Percentiles rank a stretch among this genome's conserved stretches.
Conservation (phyloP, 345 rosid genomes). For the Psidium guajava region DNA sequence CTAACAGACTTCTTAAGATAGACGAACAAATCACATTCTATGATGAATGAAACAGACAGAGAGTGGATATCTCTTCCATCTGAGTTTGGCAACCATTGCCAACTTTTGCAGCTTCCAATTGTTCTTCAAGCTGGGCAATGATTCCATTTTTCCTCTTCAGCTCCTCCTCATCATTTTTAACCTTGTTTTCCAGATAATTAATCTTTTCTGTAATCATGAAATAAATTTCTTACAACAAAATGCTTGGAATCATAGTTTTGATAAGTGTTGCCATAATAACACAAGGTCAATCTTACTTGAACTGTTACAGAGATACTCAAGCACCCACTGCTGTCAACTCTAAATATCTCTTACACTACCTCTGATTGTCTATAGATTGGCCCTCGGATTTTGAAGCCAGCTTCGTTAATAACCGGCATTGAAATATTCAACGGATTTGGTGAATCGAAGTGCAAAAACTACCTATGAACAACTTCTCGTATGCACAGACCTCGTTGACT, state of each 20-base stretch:
- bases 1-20: background rate
- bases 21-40: background rate
- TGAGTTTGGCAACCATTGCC: constrained; percentile 26
- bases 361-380: background rate
- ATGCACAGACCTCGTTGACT: constrained; percentile 45
- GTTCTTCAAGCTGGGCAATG: constrained; percentile 45
- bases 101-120: constrained; percentile 39
- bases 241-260: background rate
- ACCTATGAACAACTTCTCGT: constrained; percentile 49
- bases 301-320: background rate
- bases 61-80: constrained; percentile 63
- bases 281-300: background rate
- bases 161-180: constrained; percentile 29
- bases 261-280: background rate
- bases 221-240: background rate
- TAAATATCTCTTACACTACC: background rate
- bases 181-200: constrained; percentile 37
- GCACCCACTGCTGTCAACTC: background rate
- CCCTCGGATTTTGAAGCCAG: background rate
- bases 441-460: constrained; percentile 1
- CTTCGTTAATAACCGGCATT: background rate
- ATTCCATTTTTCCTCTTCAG: constrained; percentile 36
- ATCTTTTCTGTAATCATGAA: constrained; percentile 39
- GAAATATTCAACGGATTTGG: background rate
- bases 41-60: background rate